Base-by-base conservation (phyloP, 352 stramenopile species). In the Globisporangium irregulare region DNA sequence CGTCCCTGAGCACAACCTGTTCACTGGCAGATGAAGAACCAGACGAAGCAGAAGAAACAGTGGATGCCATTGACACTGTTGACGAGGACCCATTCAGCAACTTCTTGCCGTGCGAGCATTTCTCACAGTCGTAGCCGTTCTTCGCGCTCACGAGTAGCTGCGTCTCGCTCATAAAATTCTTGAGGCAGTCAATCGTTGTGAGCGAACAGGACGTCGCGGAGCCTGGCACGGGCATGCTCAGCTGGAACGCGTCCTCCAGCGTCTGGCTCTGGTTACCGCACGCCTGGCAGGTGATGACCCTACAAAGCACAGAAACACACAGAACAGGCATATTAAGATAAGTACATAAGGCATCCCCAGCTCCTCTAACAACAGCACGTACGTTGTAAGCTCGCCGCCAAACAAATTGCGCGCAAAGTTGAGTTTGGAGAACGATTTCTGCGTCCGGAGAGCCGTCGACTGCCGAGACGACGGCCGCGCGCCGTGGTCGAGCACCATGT, bases 41-140 rank as follows among this genome's bases (percentile, higher is more conserved):
- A 48, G 38, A 48, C 3, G 14, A 18, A 1, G 38, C 1, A 20
- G 38, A 48, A 48, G 38, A 48, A 48, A 20, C 14, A 12, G 38
- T 48, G 3, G 38, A 48, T 4, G 20, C 64, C 66, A 2, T 73
- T 66, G 6, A 27, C 68, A 38, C 64, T 77, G 24, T 29, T n/a
- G 43, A 36, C 12, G 38, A 48, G 14, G 38, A 20, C 38, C 14
- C 14, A 48, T 48, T 15, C 12, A 48, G 38, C 38, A 14, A 20
- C 38, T 48, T 48, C 61, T 81, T 86, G 1, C 69, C 64, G 2
- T 76, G 78, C 0, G 80, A 88, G 34, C 83, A 91, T 32, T 84
- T 82, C 8, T 89, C 79, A 48, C 83, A 91, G 51, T 91, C 79
- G 64, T 91, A 91, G 36, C 83, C 83, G n/a, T 89, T 91, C 24